These are phyloP conservation scores for Colletotrichum tabaci DNA, from an alignment of 2,329 filamentous ascomycete species.

Conservation along the genomic window DNA sequence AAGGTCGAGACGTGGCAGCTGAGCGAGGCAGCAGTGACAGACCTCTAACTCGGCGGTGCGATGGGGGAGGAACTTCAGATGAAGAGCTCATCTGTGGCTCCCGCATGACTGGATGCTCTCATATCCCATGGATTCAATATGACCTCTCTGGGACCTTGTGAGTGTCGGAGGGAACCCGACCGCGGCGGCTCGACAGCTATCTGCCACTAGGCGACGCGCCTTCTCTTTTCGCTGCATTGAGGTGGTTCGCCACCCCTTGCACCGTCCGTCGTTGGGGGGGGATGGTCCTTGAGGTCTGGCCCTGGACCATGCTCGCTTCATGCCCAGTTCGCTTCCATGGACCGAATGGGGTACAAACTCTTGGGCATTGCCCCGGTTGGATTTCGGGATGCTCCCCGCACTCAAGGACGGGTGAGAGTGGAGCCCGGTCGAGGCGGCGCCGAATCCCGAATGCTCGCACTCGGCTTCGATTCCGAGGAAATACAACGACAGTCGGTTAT, in stretches of 20 bases:
- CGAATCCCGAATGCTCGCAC: not conserved
- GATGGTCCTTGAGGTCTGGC: not conserved
- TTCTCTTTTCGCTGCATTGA: not conserved
- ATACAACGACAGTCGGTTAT: not conserved
- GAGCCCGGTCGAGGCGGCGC: slow-evolving; percentile 5
- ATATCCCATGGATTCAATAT: not conserved
- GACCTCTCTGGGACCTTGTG: not conserved
- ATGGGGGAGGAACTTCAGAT: slow-evolving; percentile 9
- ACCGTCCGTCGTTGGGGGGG: not conserved
- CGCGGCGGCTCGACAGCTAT: not conserved
- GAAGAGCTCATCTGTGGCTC: not conserved
- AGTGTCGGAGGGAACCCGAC: not conserved
- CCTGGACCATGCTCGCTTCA: slow-evolving; percentile 19
- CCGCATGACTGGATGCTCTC: not conserved
- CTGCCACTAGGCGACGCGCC: not conserved
- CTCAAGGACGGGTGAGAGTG: slow-evolving; percentile 1
- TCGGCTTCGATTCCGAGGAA: not conserved
- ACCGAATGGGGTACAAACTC: not conserved
- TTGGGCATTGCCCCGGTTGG: not conserved
- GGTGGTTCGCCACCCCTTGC: not conserved
- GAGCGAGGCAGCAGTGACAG: not conserved
- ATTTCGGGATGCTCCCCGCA: slow-evolving; percentile 8
- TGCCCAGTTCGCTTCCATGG: slow-evolving; percentile 7
- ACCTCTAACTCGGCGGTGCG: slow-evolving; percentile 18
- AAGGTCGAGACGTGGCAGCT: not conserved